These are phyloP conservation scores for Meyerozyma guilliermondii DNA, from an alignment of 1,139 yeast genomes.

Conservation along the genomic window DNA sequence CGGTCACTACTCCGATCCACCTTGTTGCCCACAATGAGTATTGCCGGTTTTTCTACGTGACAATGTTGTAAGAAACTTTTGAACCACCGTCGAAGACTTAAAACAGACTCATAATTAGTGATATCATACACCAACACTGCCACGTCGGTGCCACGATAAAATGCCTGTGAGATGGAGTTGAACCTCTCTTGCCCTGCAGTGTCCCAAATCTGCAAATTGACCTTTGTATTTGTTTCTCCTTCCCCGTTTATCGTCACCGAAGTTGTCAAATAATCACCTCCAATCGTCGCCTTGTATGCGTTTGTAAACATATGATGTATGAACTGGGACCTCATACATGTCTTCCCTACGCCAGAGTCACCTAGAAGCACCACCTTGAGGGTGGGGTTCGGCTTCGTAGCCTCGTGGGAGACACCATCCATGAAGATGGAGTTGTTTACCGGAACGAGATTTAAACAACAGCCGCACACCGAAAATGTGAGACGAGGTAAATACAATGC, in stretches of 20 bases:
- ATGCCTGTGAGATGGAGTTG: conserved; percentile 54
- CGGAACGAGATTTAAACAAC: background rate
- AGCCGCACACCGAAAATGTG: background rate
- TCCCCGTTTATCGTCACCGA: conserved; percentile 18
- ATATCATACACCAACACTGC: conserved; percentile 54
- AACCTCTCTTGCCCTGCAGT: conserved; percentile 67
- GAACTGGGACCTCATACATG: conserved; percentile 54
- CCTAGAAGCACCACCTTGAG: conserved; percentile 54
- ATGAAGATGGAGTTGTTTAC: background rate
- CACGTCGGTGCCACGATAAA: conserved; percentile 58
- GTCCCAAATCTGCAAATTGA: conserved; percentile 57
- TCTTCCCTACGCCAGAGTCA: conserved; percentile 61
- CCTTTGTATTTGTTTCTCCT: conserved; percentile 8
- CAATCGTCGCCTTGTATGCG: conserved; percentile 58
- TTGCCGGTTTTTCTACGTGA: conserved; percentile 45
- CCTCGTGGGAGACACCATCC: background rate
- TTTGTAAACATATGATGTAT: conserved; percentile 54
- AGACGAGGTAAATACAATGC: background rate
- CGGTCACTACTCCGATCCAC: conserved; percentile 35
- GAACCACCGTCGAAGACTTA: conserved; percentile 49
- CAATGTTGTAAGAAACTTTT: conserved; percentile 46
- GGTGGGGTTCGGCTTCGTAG: conserved; percentile 9
- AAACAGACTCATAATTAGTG: conserved; percentile 50
- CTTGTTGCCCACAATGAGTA: conserved; percentile 55
- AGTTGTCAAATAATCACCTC: conserved; percentile 56